Evolutionary conservation across 805 yeast species (phyloP).

Genomic region (Phaffomyces antillensis): DNA sequence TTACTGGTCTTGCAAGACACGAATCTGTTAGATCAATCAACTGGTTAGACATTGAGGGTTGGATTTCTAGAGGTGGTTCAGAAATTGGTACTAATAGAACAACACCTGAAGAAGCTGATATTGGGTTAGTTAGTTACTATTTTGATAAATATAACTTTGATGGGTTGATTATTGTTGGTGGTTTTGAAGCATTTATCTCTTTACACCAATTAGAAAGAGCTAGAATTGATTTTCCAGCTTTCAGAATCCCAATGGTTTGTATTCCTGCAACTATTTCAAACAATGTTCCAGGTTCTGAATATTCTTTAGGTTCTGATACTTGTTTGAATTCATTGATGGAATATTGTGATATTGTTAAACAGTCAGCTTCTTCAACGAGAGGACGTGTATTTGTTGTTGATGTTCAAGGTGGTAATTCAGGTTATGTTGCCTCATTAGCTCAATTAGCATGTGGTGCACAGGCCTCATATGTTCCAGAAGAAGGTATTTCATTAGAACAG

Average conservation of each 20-base stretch:
- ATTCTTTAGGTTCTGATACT: slow-evolving; percentile 70
- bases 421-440: slow-evolving; percentile 65
- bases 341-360: slow-evolving; percentile 74
- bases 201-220: slow-evolving; percentile 59
- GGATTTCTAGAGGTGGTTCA: slow-evolving; percentile 73
- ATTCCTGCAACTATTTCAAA: slow-evolving; percentile 77
- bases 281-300: slow-evolving; percentile 78
- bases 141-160: slow-evolving; percentile 62
- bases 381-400: slow-evolving; percentile 76
- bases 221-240: slow-evolving; percentile 56
- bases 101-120: slow-evolving; percentile 57
- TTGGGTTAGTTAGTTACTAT: slow-evolving; percentile 66
- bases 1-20: slow-evolving; percentile 59
- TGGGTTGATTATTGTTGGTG: slow-evolving; percentile 72
- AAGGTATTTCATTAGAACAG: slow-evolving; percentile 51
- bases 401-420: slow-evolving; percentile 82
- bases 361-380: slow-evolving; percentile 72
- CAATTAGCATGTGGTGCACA: slow-evolving; percentile 67
- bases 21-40: slow-evolving; percentile 51
- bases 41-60: slow-evolving; percentile 67
- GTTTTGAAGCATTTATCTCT: slow-evolving; percentile 74
- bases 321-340: slow-evolving; percentile 63
- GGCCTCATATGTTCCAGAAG: slow-evolving; percentile 73
- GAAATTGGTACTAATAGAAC: slow-evolving; percentile 76
- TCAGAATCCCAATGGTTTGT: slow-evolving; percentile 70